phyloP scores from a whole-genome alignment of 805 yeast genomes.

The Kodamaea jinghongensis region DNA sequence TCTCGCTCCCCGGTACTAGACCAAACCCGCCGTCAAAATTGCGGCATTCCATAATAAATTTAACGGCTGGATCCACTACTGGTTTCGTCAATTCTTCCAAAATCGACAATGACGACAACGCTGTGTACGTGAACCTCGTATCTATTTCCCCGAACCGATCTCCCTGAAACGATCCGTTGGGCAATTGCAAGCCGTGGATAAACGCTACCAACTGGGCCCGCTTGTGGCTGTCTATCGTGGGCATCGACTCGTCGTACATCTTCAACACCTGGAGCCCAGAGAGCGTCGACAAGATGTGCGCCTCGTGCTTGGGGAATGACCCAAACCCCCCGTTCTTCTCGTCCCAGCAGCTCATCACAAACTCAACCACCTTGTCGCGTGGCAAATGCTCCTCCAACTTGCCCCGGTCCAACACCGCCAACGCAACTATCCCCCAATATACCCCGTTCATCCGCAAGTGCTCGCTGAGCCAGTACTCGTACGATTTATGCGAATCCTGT shows the following conservation, averaged over 20 bases:
- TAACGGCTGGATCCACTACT: conserved; percentile 58
- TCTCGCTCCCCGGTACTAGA: conserved; percentile 88
- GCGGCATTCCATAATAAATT: conserved; percentile 64
- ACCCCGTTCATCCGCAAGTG: conserved; percentile 88
- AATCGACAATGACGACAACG: conserved; percentile 68
- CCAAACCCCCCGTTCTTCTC: conserved; percentile 74
- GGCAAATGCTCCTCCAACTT: conserved; percentile 49
- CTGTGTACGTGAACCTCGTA: conserved; percentile 84
- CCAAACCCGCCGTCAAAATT: conserved; percentile 98
- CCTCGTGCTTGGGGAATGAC: conserved; percentile 85
- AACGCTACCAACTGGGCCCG: conserved; percentile 36
- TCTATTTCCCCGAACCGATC: conserved; percentile 92
- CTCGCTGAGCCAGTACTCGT: conserved; percentile 85
- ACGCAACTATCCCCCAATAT: conserved; percentile 91
- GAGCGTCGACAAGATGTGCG: conserved; percentile 79
- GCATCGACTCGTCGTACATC: conserved; percentile 57
- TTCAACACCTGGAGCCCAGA: conserved; percentile 81
- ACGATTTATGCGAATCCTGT: conserved; percentile 46
- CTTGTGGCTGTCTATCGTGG: conserved; percentile 28
- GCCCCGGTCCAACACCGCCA: conserved; percentile 53
- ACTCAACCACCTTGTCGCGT: conserved; percentile 61
- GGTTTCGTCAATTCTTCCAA: conserved; percentile 59
- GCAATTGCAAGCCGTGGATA: conserved; percentile 44
- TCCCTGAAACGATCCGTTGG: conserved; percentile 80
- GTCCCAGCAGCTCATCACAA: conserved; percentile 66